phyloP scores from a whole-genome alignment of 805 yeast species.

The Candida rishiriensis region DNA sequence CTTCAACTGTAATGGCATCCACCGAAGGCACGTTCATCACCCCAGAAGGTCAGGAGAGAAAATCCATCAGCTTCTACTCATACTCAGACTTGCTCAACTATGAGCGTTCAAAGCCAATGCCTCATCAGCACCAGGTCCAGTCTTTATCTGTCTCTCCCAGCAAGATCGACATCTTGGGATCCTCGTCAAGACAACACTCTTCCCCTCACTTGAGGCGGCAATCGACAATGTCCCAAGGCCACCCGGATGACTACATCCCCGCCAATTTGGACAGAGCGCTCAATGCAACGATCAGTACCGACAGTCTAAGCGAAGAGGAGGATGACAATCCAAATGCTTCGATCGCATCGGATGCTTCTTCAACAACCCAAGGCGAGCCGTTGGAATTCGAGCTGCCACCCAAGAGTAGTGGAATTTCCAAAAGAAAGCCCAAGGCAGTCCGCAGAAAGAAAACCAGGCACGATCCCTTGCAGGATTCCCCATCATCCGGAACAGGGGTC shows the following conservation, averaged over 20 bases:
- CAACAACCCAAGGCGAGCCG: too few species aligned
- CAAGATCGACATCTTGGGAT: not conserved
- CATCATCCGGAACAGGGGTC: too few species aligned
- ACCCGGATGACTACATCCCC: constrained; percentile 7
- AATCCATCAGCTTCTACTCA: constrained; percentile 30
- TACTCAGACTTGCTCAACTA: constrained; percentile 28
- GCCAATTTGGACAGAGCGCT: constrained; percentile 9
- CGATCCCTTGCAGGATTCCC: too few species aligned
- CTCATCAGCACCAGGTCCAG: not conserved
- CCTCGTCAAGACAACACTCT: not conserved
- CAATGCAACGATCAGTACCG: not conserved
- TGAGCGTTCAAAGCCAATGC: constrained; percentile 14
- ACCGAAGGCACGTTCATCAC: constrained; percentile 1
- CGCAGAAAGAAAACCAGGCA: too few species aligned
- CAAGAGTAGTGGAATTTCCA: too few species aligned
- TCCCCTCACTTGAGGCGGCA: not conserved
- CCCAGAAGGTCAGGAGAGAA: constrained; percentile 10
- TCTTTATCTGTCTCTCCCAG: not conserved
- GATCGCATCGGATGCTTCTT: too few species aligned
- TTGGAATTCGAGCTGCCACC: too few species aligned
- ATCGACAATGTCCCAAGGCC: constrained; percentile 3
- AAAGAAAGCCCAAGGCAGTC: too few species aligned
- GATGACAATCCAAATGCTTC: not conserved
- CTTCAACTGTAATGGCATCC: not conserved
- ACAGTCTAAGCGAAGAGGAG: not conserved